Conservation (phyloP, 2,329 filamentous ascomycete species). For the Botrytis deweyae region DNA sequence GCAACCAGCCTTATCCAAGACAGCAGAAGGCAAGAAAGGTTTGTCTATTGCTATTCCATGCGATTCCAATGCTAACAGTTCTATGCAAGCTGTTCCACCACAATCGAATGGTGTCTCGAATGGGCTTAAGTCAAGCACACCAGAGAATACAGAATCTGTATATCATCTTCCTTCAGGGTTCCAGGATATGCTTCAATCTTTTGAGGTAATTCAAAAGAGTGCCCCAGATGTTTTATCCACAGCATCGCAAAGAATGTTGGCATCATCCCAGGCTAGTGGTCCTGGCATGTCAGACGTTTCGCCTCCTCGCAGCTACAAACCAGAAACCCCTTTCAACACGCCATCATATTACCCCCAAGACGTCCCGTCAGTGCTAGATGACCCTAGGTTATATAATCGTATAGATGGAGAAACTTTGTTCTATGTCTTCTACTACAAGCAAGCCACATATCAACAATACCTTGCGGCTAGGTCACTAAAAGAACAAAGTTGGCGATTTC, state of each 20-base stretch:
- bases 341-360: slow-evolving; percentile 88
- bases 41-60: slow-evolving; percentile 28
- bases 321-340: slow-evolving; percentile 75
- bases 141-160: slow-evolving; percentile 65
- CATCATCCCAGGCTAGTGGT: slow-evolving; percentile 68
- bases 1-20: slow-evolving; percentile 43
- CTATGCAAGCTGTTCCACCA: slow-evolving; percentile 16
- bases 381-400: slow-evolving; percentile 79
- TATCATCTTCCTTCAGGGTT: slow-evolving; percentile 89
- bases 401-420: slow-evolving; percentile 97
- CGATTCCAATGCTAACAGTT: slow-evolving; percentile 27
- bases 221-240: slow-evolving; percentile 48
- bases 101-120: slow-evolving; percentile 47
- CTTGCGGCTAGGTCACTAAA: slow-evolving; percentile 95
- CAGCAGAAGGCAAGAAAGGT: slow-evolving; percentile 49
- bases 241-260: slow-evolving; percentile 71
- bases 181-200: slow-evolving; percentile 87
- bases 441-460: slow-evolving; percentile 93
- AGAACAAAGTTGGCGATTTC: slow-evolving; percentile 97
- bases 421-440: slow-evolving; percentile 98
- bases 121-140: slow-evolving; percentile 46
- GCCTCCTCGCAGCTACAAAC: slow-evolving; percentile 78
- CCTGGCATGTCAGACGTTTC: slow-evolving; percentile 77
- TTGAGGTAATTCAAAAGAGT: slow-evolving; percentile 65
- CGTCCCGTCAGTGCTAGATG: slow-evolving; percentile 86